Percentiles rank a stretch among this genome's conserved stretches.
These are phyloP conservation scores for Oryza australiensis DNA, from an alignment of 176 grass and related monocot genomes.

Conservation along the genomic window DNA sequence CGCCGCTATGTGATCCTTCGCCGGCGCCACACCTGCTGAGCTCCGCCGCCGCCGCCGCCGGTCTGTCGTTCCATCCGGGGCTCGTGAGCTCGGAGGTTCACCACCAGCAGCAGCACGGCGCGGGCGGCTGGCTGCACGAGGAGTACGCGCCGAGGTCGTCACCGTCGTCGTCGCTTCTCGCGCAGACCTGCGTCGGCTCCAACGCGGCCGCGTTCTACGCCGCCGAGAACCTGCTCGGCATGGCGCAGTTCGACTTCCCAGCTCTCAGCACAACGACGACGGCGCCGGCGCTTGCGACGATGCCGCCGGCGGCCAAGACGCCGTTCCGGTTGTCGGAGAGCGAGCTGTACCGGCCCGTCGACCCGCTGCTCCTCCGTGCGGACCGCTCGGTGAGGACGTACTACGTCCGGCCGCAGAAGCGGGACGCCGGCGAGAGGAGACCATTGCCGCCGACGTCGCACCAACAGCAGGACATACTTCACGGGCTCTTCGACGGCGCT, in stretches of 20 bases:
- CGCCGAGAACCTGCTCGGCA: conserved; percentile 28
- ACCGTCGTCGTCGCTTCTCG: not conserved
- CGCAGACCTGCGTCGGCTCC: conserved; percentile 44
- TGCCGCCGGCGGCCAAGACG: not conserved
- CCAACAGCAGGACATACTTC: conserved; percentile 16
- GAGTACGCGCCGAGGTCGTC: conserved; percentile 12
- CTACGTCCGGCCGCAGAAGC: conserved; percentile 41
- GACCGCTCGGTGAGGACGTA: conserved; percentile 51
- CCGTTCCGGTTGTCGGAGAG: not conserved
- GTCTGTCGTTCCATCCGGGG: conserved; percentile 19
- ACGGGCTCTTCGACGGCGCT: conserved; percentile 13
- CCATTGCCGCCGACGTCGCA: conserved; percentile 25
- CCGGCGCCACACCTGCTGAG: conserved; percentile 3
- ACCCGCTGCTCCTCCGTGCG: conserved; percentile 8
- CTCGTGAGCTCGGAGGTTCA: conserved; percentile 18
- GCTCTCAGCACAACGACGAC: not conserved
- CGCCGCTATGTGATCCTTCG: conserved; percentile 44
- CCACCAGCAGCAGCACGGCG: conserved; percentile 20
- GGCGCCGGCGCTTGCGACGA: not conserved
- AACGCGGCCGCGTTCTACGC: conserved; percentile 52
- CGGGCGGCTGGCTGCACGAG: not conserved
- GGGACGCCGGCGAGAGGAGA: not conserved
- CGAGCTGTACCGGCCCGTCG: conserved; percentile 4
- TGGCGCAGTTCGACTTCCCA: conserved; percentile 6
- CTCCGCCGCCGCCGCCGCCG: not conserved